phyloP scores from a whole-genome alignment of 2,329 filamentous ascomycete genomes.

The Cordyceps javanica region DNA sequence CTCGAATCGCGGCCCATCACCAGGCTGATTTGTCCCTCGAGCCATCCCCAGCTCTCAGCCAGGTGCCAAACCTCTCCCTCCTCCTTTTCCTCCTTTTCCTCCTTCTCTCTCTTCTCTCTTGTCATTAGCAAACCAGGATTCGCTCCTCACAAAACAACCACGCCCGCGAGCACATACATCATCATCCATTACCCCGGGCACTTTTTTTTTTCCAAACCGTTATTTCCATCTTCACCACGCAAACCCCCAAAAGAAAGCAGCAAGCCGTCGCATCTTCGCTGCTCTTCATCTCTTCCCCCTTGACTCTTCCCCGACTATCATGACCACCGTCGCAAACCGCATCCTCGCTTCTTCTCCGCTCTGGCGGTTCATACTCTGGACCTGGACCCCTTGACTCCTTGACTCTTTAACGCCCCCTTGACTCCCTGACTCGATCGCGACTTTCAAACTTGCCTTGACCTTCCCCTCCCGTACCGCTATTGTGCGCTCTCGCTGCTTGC shows the following conservation, averaged over 20 bases:
- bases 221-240: background rate
- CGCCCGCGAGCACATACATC: background rate
- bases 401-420: background rate
- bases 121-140: background rate
- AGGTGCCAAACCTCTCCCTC: background rate
- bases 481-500: background rate
- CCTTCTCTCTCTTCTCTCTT: too few species aligned
- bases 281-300: background rate
- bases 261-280: background rate
- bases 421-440: conserved; percentile 10
- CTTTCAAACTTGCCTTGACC: background rate
- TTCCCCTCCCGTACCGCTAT: background rate
- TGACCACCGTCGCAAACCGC: conserved; percentile 8
- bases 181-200: too few species aligned
- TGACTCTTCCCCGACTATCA: conserved; percentile 1
- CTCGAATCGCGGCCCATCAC: background rate
- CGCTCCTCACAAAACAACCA: background rate
- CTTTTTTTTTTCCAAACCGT: too few species aligned
- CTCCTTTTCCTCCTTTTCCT: too few species aligned
- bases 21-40: conserved; percentile 1
- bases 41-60: background rate
- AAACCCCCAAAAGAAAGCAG: background rate
- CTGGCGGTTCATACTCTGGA: conserved; percentile 13
- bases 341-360: conserved; percentile 10
- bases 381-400: conserved; percentile 5